Percentiles rank a stretch among this genome's conserved stretches.
Conservation (phyloP, 345 rosid genomes). For the Clausena lansium region DNA sequence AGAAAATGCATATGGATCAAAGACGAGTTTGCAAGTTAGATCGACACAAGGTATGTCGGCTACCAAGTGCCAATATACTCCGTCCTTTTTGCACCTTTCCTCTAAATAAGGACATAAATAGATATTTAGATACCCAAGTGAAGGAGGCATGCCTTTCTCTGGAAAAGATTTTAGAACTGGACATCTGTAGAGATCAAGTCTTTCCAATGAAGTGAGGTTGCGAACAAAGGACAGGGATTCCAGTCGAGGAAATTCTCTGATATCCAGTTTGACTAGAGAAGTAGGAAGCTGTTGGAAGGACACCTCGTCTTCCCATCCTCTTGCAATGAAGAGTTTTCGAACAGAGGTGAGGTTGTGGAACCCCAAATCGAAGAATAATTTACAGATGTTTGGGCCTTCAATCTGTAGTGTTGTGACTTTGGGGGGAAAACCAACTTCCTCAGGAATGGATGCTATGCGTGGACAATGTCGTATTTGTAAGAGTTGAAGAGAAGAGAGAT, state of each 20-base stretch:
- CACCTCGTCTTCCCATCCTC: no score
- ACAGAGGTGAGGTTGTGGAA: no score
- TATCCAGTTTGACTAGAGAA: constrained; percentile 3
- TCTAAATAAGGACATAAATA: background rate
- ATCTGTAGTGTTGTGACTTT: no score
- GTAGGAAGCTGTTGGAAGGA: background rate
- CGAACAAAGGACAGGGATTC: background rate
- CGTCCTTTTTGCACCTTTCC: background rate
- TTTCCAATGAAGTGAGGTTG: constrained; percentile 10
- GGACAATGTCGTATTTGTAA: no score
- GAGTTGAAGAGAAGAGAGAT: no score
- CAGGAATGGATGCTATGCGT: no score
- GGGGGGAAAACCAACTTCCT: no score
- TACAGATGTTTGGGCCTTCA: no score
- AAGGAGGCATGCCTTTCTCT: background rate
- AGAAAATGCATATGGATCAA: no score
- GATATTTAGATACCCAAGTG: background rate
- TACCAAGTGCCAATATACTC: constrained; percentile 18
- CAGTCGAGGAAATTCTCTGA: constrained; percentile 16
- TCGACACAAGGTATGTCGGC: constrained; percentile 13
- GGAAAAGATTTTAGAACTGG: constrained; percentile 15
- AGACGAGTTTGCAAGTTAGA: no score
- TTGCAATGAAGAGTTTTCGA: no score
- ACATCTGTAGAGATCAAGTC: background rate
- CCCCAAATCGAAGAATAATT: no score